Evolutionary conservation across 2,329 filamentous ascomycete genomes (phyloP), one percentile per base, ranked within the genome.

Genomic region (Aspergillus novofumigatus): DNA sequence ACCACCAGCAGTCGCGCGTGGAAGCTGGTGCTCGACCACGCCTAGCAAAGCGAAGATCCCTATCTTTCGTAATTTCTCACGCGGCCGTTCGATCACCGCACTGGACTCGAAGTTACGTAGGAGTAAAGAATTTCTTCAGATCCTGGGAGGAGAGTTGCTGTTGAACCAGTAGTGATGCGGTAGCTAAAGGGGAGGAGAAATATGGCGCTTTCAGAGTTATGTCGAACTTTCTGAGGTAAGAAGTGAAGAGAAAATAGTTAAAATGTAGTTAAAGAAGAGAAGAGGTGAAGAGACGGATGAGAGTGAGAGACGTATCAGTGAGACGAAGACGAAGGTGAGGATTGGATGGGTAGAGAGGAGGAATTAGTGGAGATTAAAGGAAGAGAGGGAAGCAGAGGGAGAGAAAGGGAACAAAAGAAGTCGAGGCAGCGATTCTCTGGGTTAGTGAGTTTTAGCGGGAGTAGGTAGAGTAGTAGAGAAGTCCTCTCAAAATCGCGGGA

Each of bases 1-100:
- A 66, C 67, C 68, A 71, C 70, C 70, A 71, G 70, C 67, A 63
- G 61, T 62, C 56, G 62, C 60, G 65, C 68, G 67, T 65, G 68
- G 67, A 67, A 67, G 68, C 65, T 64, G 67, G 68, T 72, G 62
- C 61, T 67, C 62, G 62, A 65, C 65, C 65, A 67, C 65, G 63
- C 59, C 59, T 35, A 44, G 55, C 32, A 45, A 49, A 57, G 41
- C 32, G 49, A 35, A 38, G 21, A 42, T 25, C 51, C 28, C 44
- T 47, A 14, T 47, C 8, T 21, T 23, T 23, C 3, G 44, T 47
- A 47, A 26, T 26, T 26, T 38, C 26, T 47, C 44, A 47, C 44
- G 23, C 41, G 23, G 23, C 11, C 3, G 21, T 23, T 17, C 11
- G 21, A 47, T 14, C 44, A 47, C 44, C 44, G 44, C 14, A 14